phyloP scores from a whole-genome alignment of 2,329 filamentous ascomycete genomes.

The Ampelomyces quisqualis region DNA sequence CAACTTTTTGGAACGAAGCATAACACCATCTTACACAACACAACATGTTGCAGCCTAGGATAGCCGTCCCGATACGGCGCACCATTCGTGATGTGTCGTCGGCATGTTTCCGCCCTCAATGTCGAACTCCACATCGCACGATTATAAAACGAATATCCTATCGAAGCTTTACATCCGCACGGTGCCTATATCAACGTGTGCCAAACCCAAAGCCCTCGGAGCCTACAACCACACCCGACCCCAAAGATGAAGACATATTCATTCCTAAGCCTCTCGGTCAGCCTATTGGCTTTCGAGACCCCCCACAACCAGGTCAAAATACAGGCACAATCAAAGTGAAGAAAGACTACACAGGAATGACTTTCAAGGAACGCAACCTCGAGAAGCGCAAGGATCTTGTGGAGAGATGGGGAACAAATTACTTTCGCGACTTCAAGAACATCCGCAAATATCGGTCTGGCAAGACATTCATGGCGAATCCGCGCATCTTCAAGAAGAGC shows the following conservation, averaged over 20 bases:
- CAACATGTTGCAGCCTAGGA: conserved; percentile 37
- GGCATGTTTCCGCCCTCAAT: conserved; percentile 21
- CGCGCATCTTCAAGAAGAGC: conserved; percentile 79
- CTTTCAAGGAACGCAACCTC: conserved; percentile 58
- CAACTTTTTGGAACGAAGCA: conserved; percentile 1
- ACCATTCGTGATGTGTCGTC: conserved; percentile 13
- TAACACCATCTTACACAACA: conserved; percentile 9
- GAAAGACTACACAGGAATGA: conserved; percentile 36
- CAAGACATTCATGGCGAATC: conserved; percentile 87
- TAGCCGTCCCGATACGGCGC: conserved; percentile 21
- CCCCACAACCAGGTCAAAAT: conserved; percentile 78
- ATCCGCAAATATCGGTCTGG: conserved; percentile 73
- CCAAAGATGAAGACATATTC: conserved; percentile 43
- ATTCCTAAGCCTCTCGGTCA: conserved; percentile 59
- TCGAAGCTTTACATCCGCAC: conserved; percentile 31
- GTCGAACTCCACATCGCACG: conserved; percentile 9
- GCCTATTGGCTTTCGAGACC: conserved; percentile 77
- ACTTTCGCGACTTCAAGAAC: conserved; percentile 94
- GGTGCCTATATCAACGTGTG: conserved; percentile 19
- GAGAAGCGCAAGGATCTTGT: conserved; percentile 72
- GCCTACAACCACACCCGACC: conserved; percentile 8
- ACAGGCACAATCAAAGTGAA: conserved; percentile 64
- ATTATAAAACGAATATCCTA: conserved; percentile 12
- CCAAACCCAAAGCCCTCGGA: conserved; percentile 12
- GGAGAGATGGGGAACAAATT: conserved; percentile 76